phyloP scores from a whole-genome alignment of 2,329 filamentous ascomycete genomes.

The Diaporthe helianthi region DNA sequence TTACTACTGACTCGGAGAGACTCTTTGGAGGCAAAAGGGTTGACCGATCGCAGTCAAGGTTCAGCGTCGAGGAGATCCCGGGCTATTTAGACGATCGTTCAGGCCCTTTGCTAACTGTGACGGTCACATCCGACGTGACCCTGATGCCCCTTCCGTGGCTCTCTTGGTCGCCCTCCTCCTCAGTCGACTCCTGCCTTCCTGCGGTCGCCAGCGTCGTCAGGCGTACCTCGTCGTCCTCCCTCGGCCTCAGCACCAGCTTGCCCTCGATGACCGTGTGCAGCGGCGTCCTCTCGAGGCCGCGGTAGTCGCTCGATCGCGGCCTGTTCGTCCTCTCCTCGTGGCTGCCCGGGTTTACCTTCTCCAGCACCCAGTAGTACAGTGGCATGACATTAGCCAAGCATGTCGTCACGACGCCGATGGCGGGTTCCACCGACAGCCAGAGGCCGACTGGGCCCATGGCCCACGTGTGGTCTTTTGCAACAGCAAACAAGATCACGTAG shows the following conservation, averaged over 20 bases:
- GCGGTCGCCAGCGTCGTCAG: constrained; percentile 13
- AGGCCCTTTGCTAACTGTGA: constrained; percentile 15
- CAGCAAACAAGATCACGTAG: constrained; percentile 8
- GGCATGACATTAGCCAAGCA: constrained; percentile 17
- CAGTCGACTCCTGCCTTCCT: not conserved
- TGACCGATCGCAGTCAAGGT: constrained; percentile 12
- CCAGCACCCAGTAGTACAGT: constrained; percentile 16
- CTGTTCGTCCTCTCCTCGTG: constrained; percentile 8
- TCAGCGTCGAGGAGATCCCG: not conserved
- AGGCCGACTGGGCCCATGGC: constrained; percentile 17
- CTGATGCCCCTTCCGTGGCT: not conserved
- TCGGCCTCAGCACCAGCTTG: constrained; percentile 17
- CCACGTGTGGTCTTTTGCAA: constrained; percentile 18
- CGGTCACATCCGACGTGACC: constrained; percentile 19
- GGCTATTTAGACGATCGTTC: not conserved
- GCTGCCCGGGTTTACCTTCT: not conserved
- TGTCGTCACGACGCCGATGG: constrained; percentile 9
- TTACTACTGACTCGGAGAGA: constrained; percentile 7
- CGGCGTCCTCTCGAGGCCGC: constrained; percentile 3
- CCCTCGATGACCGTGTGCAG: constrained; percentile 11
- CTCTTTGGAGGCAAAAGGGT: not conserved
- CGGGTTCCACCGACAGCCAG: constrained; percentile 22
- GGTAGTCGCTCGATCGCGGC: constrained; percentile 19
- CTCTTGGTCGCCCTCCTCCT: constrained; percentile 1
- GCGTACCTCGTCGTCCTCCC: constrained; percentile 20